Base-by-base conservation (phyloP, 2,329 filamentous ascomycete genomes). In the Aspergillus sp. region DNA sequence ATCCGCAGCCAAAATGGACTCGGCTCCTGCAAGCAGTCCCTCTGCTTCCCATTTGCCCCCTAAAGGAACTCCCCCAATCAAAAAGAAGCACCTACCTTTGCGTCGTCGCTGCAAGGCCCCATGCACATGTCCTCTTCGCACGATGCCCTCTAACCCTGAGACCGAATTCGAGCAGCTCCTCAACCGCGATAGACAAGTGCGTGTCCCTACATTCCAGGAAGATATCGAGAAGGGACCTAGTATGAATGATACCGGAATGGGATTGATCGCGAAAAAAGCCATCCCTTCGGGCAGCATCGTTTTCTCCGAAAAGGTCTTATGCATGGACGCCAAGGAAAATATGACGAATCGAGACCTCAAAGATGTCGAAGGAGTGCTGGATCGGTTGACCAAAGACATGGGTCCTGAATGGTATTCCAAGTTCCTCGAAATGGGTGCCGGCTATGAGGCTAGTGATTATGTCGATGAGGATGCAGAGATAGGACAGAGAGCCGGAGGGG, bases 261-360 rank as follows among this genome's bases (percentile, higher is more conserved):
- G 64, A 1, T 52, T 66, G 11, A 24, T 66, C 11, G 49, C 63
- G 1, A 63, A 29, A 4, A n/a, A 58, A 26, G 5, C 18, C 10
- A 66, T 66, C 31, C 53, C 58, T 2, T 36, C 56, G 2, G 58
- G 57, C 10, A 56, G 50, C 6, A 18, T 64, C 18, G 14, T 67
- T 6, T 61, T 64, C 24, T 55, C 45, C 1, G 63, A 67, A 4
- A 11, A 52, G 47, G 47, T 64, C 11, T 29, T 56, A 12, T 47
- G 42, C 10, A 20, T 60, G 10, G 50, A 47, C 22, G 16, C 14
- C 4, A 10, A 51, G 2, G 60, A 63, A 39, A 20, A 46, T 4
- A 24, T 50, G 26, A 10, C 6, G 4, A 58, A 46, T 22, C 24
- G 49, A n/a, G 51, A 11, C 0, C 4, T 2, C 3, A 20, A 31